phyloP scores from a whole-genome alignment of 1,284 basidiomycete species.

The Cystobasidium pallidum region DNA sequence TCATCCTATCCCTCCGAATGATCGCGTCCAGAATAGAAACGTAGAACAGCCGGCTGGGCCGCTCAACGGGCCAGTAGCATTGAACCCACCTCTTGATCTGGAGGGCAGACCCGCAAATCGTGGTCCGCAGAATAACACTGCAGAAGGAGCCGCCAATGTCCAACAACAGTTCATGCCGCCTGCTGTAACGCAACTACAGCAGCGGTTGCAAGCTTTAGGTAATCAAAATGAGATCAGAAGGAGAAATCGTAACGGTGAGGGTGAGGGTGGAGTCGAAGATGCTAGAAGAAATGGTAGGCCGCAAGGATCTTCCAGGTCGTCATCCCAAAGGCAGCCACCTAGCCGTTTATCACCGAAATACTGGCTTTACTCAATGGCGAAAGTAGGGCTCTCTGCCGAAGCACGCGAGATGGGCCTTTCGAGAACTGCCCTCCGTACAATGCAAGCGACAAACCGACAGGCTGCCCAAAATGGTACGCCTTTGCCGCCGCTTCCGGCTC shows the following conservation, averaged over 20 bases:
- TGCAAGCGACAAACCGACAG: slow-evolving; percentile 15
- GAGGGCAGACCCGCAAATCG: neutral
- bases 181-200: slow-evolving; percentile 2
- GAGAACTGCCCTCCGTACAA: slow-evolving; percentile 44
- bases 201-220: slow-evolving; percentile 3
- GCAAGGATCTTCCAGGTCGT: slow-evolving; percentile 40
- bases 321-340: slow-evolving; percentile 24
- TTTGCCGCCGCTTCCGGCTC: neutral
- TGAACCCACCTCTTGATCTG: neutral
- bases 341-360: slow-evolving; percentile 52
- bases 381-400: slow-evolving; percentile 52
- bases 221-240: neutral
- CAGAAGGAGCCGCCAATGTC: neutral
- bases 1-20: neutral
- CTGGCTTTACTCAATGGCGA: slow-evolving; percentile 53
- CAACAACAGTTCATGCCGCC: slow-evolving; percentile 27
- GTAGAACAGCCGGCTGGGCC: neutral
- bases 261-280: neutral
- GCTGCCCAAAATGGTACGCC: slow-evolving; percentile 2
- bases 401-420: slow-evolving; percentile 53
- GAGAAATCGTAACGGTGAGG: slow-evolving; percentile 1
- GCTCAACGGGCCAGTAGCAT: neutral
- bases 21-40: neutral
- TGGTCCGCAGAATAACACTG: neutral
- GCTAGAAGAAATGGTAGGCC: slow-evolving; percentile 27